Evolutionary conservation across 768 basidiomycete species (phyloP), one percentile per base, ranked within the genome.

Genomic region (Rhodocollybia butyracea): DNA sequence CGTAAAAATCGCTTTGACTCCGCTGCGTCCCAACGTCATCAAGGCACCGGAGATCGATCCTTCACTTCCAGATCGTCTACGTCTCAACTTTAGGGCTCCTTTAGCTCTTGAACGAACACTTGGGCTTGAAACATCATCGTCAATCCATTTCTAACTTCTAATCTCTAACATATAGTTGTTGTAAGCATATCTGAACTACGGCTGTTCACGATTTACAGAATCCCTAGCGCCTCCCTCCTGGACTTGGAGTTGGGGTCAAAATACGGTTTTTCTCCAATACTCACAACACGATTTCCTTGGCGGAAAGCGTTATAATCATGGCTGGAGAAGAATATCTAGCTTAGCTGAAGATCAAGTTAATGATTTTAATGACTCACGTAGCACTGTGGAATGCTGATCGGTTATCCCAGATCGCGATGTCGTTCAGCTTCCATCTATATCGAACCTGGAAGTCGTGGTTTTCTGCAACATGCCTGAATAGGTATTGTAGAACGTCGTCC

Each of bases 371-470:
- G 24, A 57, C 72, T 53, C 61, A 75, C 75, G 75, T 76, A 22
- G 73, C 72, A 11, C 71, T 79, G 59, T 82, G 80, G 66, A 72
- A 75, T 0, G 78, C 78, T 17, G 73, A 69, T 40, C 82, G 66
- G 62, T 85, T 85, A 54, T 83, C 82, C 84, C 83, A 85, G 60
- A 85, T 81, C 0, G 84, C 84, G 24, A 84, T 63, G 53, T 79
- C 79, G 60, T 82, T 76, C 38, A 63, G 61, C 31, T 68, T 64
- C 82, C 84, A 85, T 19, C 74, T 74, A 72, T 72, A 80, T 24
- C 79, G 71, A 51, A 81, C 70, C 63, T 81, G 81, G 17, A 83
- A 66, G 64, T 84, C 82, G 60, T 85, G 84, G 68, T 83, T 84
- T 61, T 83, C 76, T 1, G 79, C 64, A 52, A 82, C 66, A 57